Evolutionary conservation across 495 filamentous ascomycete species (phyloP), one percentile per base, ranked within the genome.

Genomic region (Neurospora tetrasperma): DNA sequence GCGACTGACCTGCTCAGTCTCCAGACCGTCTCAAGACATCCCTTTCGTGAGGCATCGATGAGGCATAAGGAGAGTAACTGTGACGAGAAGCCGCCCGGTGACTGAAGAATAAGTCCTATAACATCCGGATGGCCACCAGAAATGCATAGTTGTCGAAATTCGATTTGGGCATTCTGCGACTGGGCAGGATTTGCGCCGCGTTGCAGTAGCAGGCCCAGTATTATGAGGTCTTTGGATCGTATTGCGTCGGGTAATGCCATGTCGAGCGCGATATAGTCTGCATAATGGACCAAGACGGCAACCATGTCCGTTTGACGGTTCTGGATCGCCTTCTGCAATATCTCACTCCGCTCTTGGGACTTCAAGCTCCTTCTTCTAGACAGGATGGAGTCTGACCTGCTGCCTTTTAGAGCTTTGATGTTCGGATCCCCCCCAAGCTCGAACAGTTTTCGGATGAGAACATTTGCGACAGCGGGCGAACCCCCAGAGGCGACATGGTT

Each of bases 241-340:
- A 86, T 78, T 3, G 85, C 84, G 14, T 78, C 69, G 0, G 82
- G 81, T 62, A 86, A 74, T 14, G 83, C 79, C 1, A 75, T 73
- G 71, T 85, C 80, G 66, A 86, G 76, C 38, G 80, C 79, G 35
- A 80, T 23, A 11, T 78, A 73, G 72, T 86, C 84, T 39, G 84
- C 83, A 46, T 84, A 79, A 9, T 80, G 80, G 23, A 82, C 76
- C 40, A 86, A 75, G 16, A 86, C 79, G 46, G 84, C 79, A 41
- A 86, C 78, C 85, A 86, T 86, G 44, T 86, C 84, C 31, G 74
- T 43, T 20, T 86, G 84, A 2, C 77, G 78, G 54, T 83, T 85
- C 71, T 83, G 76, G 59, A 86, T 81, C 7, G 85, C 85, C 46
- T 80, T 83, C 39, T 83, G 80, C 42, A 86, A 74, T 4, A 86